phyloP scores from a whole-genome alignment of 1,284 basidiomycete species.

The Termitomyces sp. region DNA sequence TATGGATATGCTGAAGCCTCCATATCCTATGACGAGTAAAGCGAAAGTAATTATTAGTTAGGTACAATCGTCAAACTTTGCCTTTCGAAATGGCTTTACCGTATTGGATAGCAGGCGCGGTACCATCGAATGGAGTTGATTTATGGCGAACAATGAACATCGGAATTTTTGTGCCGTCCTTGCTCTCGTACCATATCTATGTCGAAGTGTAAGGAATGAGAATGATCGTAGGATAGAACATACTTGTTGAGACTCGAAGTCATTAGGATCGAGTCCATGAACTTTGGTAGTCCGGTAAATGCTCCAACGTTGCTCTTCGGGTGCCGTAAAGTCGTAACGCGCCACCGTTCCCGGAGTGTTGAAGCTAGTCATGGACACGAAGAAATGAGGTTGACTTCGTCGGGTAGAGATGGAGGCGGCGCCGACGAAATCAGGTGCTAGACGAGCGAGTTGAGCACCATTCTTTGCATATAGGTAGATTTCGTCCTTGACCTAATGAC shows the following conservation, averaged over 20 bases:
- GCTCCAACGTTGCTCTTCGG: conserved; percentile 48
- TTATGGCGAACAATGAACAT: conserved; percentile 86
- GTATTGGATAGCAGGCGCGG: conserved; percentile 76
- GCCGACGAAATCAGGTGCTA: conserved; percentile 71
- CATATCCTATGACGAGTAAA: conserved; percentile 47
- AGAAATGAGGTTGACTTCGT: conserved; percentile 62
- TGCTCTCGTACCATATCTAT: conserved; percentile 71
- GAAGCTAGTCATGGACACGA: conserved; percentile 66
- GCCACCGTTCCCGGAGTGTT: conserved; percentile 69
- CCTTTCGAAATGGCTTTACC: conserved; percentile 34
- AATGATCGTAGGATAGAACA: not conserved
- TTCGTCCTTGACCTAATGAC: conserved; percentile 70
- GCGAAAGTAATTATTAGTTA: not conserved
- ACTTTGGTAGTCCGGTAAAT: conserved; percentile 60
- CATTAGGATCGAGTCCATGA: conserved; percentile 61
- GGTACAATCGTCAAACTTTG: not conserved
- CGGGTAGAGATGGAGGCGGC: conserved; percentile 51
- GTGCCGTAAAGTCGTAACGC: conserved; percentile 51
- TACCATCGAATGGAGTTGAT: conserved; percentile 67
- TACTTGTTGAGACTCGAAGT: conserved; percentile 72
- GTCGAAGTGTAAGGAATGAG: not conserved
- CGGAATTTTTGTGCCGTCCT: conserved; percentile 79
- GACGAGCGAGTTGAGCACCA: conserved; percentile 52
- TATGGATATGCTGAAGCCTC: conserved; percentile 74
- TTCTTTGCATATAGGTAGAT: conserved; percentile 68